These are phyloP conservation scores for Aspergillus versicolor DNA, from an alignment of 2,329 filamentous ascomycete genomes.

Conservation along the genomic window DNA sequence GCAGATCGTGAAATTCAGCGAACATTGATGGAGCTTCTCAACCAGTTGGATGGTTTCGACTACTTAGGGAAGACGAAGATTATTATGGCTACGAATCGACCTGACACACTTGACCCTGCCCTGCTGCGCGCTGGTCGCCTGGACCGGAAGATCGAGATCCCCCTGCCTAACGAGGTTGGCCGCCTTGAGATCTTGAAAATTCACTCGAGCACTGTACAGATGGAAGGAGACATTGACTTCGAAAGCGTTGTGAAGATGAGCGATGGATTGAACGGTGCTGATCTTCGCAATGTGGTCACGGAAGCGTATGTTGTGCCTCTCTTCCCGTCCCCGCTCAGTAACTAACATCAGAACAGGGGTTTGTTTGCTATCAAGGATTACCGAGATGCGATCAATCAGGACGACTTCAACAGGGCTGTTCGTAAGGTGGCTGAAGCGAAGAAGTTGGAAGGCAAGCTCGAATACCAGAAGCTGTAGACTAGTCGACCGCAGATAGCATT, in stretches of 20 bases:
- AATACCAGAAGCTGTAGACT: conserved; percentile 87
- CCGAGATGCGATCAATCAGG: conserved; percentile 91
- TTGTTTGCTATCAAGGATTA: conserved; percentile 99
- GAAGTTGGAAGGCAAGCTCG: conserved; percentile 97
- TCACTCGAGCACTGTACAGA: conserved; percentile 79
- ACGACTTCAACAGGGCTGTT: conserved; percentile 99
- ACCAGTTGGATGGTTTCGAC: conserved; percentile 98
- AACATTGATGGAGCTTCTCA: conserved; percentile 96
- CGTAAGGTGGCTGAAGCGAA: conserved; percentile 96
- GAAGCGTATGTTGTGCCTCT: conserved; percentile 73
- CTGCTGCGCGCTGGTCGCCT: conserved; percentile 88
- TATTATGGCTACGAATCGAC: conserved; percentile 98
- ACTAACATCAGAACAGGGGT: conserved; percentile 57
- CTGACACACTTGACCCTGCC: conserved; percentile 91
- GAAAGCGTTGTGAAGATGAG: conserved; percentile 99
- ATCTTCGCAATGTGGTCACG: conserved; percentile 95
- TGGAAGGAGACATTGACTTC: conserved; percentile 95
- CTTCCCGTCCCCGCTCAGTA: not conserved
- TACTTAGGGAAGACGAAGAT: conserved; percentile 99
- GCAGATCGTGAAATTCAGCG: conserved; percentile 98
- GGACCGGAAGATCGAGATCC: conserved; percentile 97
- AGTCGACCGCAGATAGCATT: conserved; percentile 5
- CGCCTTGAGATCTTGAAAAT: conserved; percentile 98
- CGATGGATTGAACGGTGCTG: conserved; percentile 93
- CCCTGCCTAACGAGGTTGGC: conserved; percentile 93